Base-by-base conservation (phyloP, 768 basidiomycete genomes). In the Floccularia luteovirens region DNA sequence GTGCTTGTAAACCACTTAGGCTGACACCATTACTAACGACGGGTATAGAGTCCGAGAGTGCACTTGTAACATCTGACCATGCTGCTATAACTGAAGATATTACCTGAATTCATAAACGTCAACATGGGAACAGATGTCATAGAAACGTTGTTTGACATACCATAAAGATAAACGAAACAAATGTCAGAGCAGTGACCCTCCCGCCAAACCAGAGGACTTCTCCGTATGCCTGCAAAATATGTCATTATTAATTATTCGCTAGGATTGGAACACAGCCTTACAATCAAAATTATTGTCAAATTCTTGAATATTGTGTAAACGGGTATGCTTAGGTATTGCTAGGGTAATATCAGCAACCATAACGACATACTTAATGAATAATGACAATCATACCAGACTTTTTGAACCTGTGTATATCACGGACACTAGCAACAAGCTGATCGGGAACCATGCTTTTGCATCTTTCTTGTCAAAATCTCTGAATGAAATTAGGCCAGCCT, bases 301-400 rank as follows among this genome's bases (percentile, higher is more conserved):
- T 99, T 99, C 64, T 99, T 99, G 77, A 98, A 98, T 47, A 99
- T 98, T 0, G 96, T 98, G 64, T 97, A 99, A 20, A 97, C 82
- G 0, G 96, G 96, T 61, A 99, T 98, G 48, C 80, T 88, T 36
- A 99, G 71, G 62, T 82, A 90, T 93, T 98, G 96, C 92, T 97
- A 60, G 4, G 32, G 7, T 16, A n/a, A 20, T 31, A 19, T 37
- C 16, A 30, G 28, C n/a, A n/a, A n/a, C n/a, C n/a, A n/a, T n/a
- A n/a, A n/a, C n/a, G n/a, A n/a, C n/a, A n/a, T n/a, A n/a, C n/a
- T n/a, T n/a, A n/a, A n/a, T n/a, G n/a, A n/a, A n/a, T n/a, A 30
- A 41, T 5, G n/a, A 10, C 25, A 19, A 13, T 71, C 92, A 62
- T 48, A 93, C 94, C 59, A 99, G 67, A 57, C 89, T 90, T 63